These are phyloP conservation scores for Apiospora marii DNA, from an alignment of 2,329 filamentous ascomycete species.

Conservation along the genomic window DNA sequence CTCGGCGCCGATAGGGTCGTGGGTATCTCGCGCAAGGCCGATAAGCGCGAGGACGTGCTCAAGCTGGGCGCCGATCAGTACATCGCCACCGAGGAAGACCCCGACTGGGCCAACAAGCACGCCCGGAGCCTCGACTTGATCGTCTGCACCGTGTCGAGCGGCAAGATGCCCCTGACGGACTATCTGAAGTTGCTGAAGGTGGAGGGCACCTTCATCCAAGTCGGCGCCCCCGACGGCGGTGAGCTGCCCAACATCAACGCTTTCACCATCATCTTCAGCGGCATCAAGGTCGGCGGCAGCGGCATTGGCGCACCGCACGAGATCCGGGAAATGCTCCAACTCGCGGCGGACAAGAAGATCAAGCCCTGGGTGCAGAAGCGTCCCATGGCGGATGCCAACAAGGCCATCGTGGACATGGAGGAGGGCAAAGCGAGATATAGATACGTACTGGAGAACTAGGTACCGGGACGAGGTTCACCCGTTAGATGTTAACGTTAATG, in stretches of 20 bases:
- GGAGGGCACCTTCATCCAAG: constrained; percentile 66
- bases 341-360: constrained; percentile 59
- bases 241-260: constrained; percentile 22
- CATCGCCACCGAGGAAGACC: constrained; percentile 23
- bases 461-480: too few relatives aligned
- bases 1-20: constrained; percentile 25
- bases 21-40: constrained; percentile 24
- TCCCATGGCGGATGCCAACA: constrained; percentile 57
- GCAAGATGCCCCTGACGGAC: constrained; percentile 62
- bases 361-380: constrained; percentile 59
- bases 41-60: constrained; percentile 23
- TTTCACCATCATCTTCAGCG: constrained; percentile 20
- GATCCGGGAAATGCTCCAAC: constrained; percentile 61
- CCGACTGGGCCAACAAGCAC: constrained; percentile 20
- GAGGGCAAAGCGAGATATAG: constrained; percentile 52
- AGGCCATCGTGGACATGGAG: constrained; percentile 59
- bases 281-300: constrained; percentile 51
- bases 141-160: constrained; percentile 25
- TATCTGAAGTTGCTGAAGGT: constrained; percentile 65
- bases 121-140: constrained; percentile 21
- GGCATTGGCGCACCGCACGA: constrained; percentile 53
- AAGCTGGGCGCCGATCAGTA: constrained; percentile 24
- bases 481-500: not conserved
- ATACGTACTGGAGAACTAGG: constrained; percentile 42
- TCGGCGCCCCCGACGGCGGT: constrained; percentile 47